A percentile compares a stretch with the other conserved stretches of the same genome.
Evolutionary conservation across 495 filamentous ascomycete species (phyloP).

Genomic region (Aspergillus sclerotiicarbonarius): DNA sequence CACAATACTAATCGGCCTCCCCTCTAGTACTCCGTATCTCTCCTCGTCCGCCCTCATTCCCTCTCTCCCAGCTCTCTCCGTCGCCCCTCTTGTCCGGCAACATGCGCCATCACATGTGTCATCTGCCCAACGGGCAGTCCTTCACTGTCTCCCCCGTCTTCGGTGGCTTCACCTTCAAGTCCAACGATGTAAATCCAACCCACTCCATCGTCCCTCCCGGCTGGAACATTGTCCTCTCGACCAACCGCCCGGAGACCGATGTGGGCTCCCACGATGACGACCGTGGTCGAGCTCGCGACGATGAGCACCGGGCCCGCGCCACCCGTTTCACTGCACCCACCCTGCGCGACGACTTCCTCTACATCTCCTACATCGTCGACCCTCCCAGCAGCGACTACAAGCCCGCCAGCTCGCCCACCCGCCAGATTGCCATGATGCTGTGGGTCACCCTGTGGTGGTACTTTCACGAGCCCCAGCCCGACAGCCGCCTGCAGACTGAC

Average conservation of each 20-base stretch:
- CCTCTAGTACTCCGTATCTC: no score
- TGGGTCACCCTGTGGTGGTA: conserved; percentile 97
- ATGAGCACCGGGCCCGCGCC: conserved; percentile 26
- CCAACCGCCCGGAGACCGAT: conserved; percentile 48
- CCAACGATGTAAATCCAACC: conserved; percentile 66
- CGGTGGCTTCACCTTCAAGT: conserved; percentile 84
- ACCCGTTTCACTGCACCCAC: conserved; percentile 68
- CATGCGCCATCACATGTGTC: conserved; percentile 39
- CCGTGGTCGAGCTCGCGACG: conserved; percentile 13
- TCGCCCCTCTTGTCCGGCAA: background rate
- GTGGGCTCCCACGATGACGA: conserved; percentile 19
- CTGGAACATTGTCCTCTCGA: conserved; percentile 83
- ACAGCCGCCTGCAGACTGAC: conserved; percentile 56
- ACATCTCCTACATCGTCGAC: conserved; percentile 86
- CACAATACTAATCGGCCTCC: no score
- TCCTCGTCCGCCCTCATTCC: conserved; percentile 3
- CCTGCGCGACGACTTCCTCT: conserved; percentile 73
- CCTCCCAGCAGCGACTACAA: conserved; percentile 78
- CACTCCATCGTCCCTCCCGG: conserved; percentile 74
- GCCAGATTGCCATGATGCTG: conserved; percentile 92
- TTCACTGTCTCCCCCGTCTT: conserved; percentile 80
- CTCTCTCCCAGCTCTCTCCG: background rate
- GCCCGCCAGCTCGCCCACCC: conserved; percentile 70
- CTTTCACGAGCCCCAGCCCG: conserved; percentile 66
- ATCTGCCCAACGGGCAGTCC: conserved; percentile 84